Base-by-base conservation (phyloP, 2,329 filamentous ascomycete genomes). In the Graphiopsis chlorocephala region DNA sequence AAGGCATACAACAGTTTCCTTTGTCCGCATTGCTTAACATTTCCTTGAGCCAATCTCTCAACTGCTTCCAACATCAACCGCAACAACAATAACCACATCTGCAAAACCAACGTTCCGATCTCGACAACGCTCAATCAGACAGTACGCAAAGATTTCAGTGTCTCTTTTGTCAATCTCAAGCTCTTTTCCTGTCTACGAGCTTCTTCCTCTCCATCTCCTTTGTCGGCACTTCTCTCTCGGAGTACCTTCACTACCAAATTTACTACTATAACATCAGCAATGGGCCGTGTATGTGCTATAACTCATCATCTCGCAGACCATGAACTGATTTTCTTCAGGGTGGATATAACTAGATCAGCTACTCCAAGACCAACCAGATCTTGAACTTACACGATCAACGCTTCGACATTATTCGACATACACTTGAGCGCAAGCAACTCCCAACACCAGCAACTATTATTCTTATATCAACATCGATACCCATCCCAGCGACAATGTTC, bases 391-490 rank as follows among this genome's bases (percentile, higher is more conserved):
- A 20, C 17, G 10, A 20, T 15, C 17, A 53, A 20, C 50, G 7
- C 50, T 29, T 47, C 25, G 31, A 15, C 2, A 17, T 25, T 38
- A n/a, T 33, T 47, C 47, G 47, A 47, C 53, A 47, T 25, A 64
- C 62, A 63, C 50, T 61, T 67, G 48, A 66, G 42, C 50, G 50
- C 35, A 52, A 26, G 59, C 47, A 23, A 25, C 64, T 56, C 63
- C 58, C 64, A 62, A 12, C 38, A 61, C 26, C 61, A 47, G 29
- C 65, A 61, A 42, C 65, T 52, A 65, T 28, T 61, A 65, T 66
- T 55, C 28, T 60, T 61, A 67, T 50, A 28, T 33, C 57, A 31
- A 38, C 60, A 57, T 45, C 26, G 23, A 60, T 52, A 48, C 50
- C 38, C 35, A 45, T 4, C 29, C 25, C 52, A 35, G 28, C 28